Evolutionary conservation across 2,329 filamentous ascomycete species (phyloP), one percentile per base, ranked within the genome.

Genomic region (Aspergillus glaucus): DNA sequence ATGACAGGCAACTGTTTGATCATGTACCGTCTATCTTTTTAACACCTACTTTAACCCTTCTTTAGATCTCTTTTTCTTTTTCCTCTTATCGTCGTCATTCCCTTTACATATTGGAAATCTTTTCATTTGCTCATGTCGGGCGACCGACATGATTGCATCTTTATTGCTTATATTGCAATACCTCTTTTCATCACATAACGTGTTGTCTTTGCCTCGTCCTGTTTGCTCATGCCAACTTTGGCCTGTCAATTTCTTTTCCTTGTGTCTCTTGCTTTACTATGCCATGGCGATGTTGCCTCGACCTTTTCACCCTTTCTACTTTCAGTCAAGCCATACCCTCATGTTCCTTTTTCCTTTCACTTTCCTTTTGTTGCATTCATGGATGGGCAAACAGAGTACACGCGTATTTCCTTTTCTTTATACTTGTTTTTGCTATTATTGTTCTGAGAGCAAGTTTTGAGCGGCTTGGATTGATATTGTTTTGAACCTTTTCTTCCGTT

Each of bases 1-100:
- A 52, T 51, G 45, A 44, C 49, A 50, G 50, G 50, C 47, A 42
- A 32, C 10, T 43, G 36, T 49, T 45, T 43, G 52, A 50, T 52
- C 52, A 47, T 51, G 47, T 52, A 52, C 51, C 30, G 47, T 57
- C 52, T 47, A 52, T 57, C 21, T 22, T 49, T 49, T 50, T 41
- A 34, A 48, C 45, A 12, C 43, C 43, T 15, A 44, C 42, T 43
- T 42, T 45, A 46, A 52, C 47, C 52, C 46, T 37, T 43, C 49
- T 45, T 51, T 54, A 47, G 49, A 44, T 22, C 30, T 47, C 32
- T 37, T 34, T 45, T 30, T 47, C 14, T 34, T 47, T 47, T 21
- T 43, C 30, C 42, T 17, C 26, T 28, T 15, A 40, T 26, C 9
- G 15, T 15, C 32, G 21, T 44, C 28, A 37, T 43, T 46, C 28